A percentile compares a stretch with the other conserved stretches of the same genome.
These are phyloP conservation scores for Diplotaxis tenuifolia DNA, from an alignment of 345 rosid species.

Conservation along the genomic window DNA sequence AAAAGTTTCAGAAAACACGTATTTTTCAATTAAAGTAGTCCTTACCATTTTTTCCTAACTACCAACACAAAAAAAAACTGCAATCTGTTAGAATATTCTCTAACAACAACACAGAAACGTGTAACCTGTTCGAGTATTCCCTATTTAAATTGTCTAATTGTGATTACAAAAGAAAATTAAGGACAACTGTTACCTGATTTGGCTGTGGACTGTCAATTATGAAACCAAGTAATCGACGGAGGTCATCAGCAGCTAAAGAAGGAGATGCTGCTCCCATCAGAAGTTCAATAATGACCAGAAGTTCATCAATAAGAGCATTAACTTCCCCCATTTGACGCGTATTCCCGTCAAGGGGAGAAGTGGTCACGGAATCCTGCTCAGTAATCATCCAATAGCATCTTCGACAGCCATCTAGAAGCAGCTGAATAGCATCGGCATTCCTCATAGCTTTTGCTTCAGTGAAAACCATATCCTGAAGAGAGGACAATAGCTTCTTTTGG, in stretches of 20 bases:
- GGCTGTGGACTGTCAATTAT: conserved; percentile 96
- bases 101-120: no score
- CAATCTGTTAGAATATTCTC: conserved; percentile 14
- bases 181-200: conserved; percentile 65
- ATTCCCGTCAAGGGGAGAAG: conserved; percentile 58
- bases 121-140: no score
- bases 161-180: neutral
- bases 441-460: conserved; percentile 92
- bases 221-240: conserved; percentile 84
- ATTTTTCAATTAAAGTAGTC: conserved; percentile 5
- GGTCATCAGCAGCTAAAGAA: conserved; percentile 73
- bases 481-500: conserved; percentile 93
- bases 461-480: conserved; percentile 98
- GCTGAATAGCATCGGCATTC: conserved; percentile 94
- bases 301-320: conserved; percentile 98
- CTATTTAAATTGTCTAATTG: conserved; percentile 58
- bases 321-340: conserved; percentile 86
- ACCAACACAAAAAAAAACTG: conserved; percentile 18
- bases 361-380: conserved; percentile 74
- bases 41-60: conserved; percentile 10
- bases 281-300: conserved; percentile 95
- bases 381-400: conserved; percentile 91
- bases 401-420: conserved; percentile 99
- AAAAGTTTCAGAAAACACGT: conserved; percentile 19
- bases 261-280: conserved; percentile 84